Base-by-base conservation (phyloP, 495 filamentous ascomycete species). In the Penicillium paxilli region DNA sequence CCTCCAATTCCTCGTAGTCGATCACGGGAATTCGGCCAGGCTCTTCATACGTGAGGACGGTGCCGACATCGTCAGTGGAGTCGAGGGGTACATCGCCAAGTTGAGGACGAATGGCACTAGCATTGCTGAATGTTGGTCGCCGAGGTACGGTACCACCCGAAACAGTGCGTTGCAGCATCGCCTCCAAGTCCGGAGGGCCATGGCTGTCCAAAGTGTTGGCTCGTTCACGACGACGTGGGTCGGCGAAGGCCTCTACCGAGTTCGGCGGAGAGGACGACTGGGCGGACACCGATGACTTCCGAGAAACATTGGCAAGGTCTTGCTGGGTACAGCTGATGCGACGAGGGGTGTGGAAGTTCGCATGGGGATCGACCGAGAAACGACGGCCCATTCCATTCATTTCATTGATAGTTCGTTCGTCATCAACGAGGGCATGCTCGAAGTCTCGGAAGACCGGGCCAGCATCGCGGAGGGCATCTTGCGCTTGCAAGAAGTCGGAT, bases 201-300 rank as follows among this genome's bases (percentile, higher is more conserved):
- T 78, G 78, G 69, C 85, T 88, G 54, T 81, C 83, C 32, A 85
- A 51, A 2, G 85, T 88, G 28, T 82, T 83, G 28, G 84, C 83
- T 41, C 83, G 80, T 17, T 91, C 90, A 8, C 84, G 82, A 42
- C 84, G 80, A 54, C 83, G 80, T 2, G 70, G 77, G 57, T 94
- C 91, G 3, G 93, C 95, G 69, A 98, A 98, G 14, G 94, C 94
- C 69, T 97, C 93, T 21, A 98, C 94, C 3, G 94, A 98, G 68
- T 97, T 98, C 2, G 94, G 92, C 10, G 92, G 92, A 16, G 95
- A 98, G 0, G 81, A 78, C 2, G 89, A 90, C 22, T 89, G 80
- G 30, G 82, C 84, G 6, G 82, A 83, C 4, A 77, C 69, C 4
- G 86, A 87, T 5, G 83, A 86, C 6, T 72, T 68, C 47, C 81